phyloP scores from a whole-genome alignment of 2,329 filamentous ascomycete genomes.

The Graphilbum ipis-grandicollis region DNA sequence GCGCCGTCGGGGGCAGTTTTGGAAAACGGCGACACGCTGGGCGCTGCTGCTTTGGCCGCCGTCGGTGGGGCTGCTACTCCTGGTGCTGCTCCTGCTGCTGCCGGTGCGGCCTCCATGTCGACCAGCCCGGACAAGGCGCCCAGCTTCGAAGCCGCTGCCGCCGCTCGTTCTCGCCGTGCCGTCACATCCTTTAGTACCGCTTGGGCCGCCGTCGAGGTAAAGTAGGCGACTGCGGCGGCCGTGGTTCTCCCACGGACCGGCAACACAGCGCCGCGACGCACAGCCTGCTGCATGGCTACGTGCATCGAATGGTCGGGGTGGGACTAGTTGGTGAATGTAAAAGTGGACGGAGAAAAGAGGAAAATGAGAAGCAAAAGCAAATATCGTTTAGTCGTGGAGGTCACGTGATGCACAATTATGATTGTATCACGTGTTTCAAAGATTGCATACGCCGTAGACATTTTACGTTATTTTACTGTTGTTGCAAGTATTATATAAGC shows the following conservation, averaged over 20 bases:
- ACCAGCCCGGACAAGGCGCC: conserved; percentile 8
- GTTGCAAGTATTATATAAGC: no score
- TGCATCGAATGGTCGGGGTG: not conserved
- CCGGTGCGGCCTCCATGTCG: no score
- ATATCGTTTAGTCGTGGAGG: no score
- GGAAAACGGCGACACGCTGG: not conserved
- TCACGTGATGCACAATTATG: no score
- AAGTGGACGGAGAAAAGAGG: no score
- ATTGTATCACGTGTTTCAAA: no score
- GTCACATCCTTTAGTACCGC: conserved; percentile 5
- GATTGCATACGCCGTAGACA: no score
- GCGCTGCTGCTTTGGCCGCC: not conserved
- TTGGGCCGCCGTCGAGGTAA: conserved; percentile 8
- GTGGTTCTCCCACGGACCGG: no score
- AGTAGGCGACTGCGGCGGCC: conserved; percentile 1
- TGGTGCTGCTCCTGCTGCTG: not conserved
- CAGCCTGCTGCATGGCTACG: conserved; percentile 7
- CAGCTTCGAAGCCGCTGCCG: conserved; percentile 11
- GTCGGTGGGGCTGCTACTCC: not conserved
- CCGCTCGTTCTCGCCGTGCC: conserved; percentile 8
- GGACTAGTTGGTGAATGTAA: no score
- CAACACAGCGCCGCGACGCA: not conserved
- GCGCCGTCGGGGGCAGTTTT: no score
- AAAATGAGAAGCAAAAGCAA: no score
- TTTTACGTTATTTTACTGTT: no score